Percentiles rank a stretch among this genome's conserved stretches.
Conservation (phyloP, 176 grass and related monocot genomes). For the Juncus inflexus region DNA sequence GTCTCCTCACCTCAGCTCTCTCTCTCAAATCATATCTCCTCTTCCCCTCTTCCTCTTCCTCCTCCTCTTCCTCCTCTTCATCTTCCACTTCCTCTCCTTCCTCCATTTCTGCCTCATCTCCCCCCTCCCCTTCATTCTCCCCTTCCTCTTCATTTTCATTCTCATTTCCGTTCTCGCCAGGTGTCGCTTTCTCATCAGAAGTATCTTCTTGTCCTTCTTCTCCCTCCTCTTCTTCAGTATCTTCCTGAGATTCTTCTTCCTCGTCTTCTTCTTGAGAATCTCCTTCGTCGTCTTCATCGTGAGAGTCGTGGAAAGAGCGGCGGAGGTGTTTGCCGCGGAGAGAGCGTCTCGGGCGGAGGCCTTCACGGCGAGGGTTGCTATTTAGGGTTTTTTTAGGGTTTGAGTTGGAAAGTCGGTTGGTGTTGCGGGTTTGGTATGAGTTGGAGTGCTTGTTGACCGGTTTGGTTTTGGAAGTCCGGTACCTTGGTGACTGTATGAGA, state of each 20-base stretch:
- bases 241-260: constrained; percentile 3
- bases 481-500: constrained; percentile 60
- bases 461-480: constrained; percentile 82
- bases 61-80: constrained; percentile 92
- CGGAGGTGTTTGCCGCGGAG: constrained; percentile 42
- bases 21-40: constrained; percentile 90
- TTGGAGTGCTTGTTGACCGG: constrained; percentile 37
- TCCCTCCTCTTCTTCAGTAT: constrained; percentile 2
- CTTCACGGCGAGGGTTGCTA: constrained; percentile 73
- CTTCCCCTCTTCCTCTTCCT: constrained; percentile 89
- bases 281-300: constrained; percentile 53
- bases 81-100: constrained; percentile 40
- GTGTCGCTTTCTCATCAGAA: constrained; percentile 42
- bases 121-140: constrained; percentile 68
- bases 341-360: constrained; percentile 81
- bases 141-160: constrained; percentile 84
- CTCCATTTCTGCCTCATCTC: constrained; percentile 70
- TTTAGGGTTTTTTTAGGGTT: constrained; percentile 14
- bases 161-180: constrained; percentile 74
- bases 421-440: constrained; percentile 41
- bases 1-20: constrained; percentile 72
- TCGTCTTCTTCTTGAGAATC: not conserved
- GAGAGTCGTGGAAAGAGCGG: constrained; percentile 62
- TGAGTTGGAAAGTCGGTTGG: constrained; percentile 43
- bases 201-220: constrained; percentile 14